Conservation (phyloP, 345 rosid genomes). For the Syzygium jambos region DNA sequence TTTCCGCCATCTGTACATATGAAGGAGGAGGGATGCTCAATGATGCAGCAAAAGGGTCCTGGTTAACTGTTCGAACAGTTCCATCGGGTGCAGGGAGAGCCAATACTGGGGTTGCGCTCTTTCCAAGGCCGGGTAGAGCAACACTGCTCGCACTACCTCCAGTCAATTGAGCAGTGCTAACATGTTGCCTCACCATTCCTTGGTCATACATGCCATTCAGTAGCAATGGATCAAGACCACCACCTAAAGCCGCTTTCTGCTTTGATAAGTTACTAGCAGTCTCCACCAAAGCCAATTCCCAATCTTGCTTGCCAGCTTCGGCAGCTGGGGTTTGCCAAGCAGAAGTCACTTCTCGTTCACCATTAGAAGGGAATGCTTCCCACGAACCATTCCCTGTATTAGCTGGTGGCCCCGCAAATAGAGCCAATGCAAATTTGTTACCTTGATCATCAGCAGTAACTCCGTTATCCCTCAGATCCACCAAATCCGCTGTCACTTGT, state of each 20-base stretch:
- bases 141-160: slow-evolving; percentile 91
- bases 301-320: slow-evolving; percentile 78
- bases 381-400: slow-evolving; percentile 54
- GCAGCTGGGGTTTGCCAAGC: slow-evolving; percentile 88
- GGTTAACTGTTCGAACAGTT: slow-evolving; percentile 41
- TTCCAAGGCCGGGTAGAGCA: slow-evolving; percentile 47
- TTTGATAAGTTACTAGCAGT: slow-evolving; percentile 64
- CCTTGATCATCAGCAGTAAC: slow-evolving; percentile 76
- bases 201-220: slow-evolving; percentile 95
- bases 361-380: slow-evolving; percentile 77
- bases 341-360: slow-evolving; percentile 42
- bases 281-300: slow-evolving; percentile 93
- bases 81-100: slow-evolving; percentile 84
- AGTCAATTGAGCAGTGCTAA: slow-evolving; percentile 47
- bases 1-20: slow-evolving; percentile 73
- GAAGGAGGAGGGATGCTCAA: slow-evolving; percentile 60
- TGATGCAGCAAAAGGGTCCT: slow-evolving; percentile 72
- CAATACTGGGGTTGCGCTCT: slow-evolving; percentile 36
- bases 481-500: slow-evolving; percentile 42
- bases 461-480: slow-evolving; percentile 52
- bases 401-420: slow-evolving; percentile 45
- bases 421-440: slow-evolving; percentile 64
- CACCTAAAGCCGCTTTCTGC: slow-evolving; percentile 63
- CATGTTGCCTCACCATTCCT: slow-evolving; percentile 82
- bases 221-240: slow-evolving; percentile 79